Evolutionary conservation across 2,329 filamentous ascomycete species (phyloP), one percentile per base, ranked within the genome.

Genomic region (Neopestalotiopsis sp.): DNA sequence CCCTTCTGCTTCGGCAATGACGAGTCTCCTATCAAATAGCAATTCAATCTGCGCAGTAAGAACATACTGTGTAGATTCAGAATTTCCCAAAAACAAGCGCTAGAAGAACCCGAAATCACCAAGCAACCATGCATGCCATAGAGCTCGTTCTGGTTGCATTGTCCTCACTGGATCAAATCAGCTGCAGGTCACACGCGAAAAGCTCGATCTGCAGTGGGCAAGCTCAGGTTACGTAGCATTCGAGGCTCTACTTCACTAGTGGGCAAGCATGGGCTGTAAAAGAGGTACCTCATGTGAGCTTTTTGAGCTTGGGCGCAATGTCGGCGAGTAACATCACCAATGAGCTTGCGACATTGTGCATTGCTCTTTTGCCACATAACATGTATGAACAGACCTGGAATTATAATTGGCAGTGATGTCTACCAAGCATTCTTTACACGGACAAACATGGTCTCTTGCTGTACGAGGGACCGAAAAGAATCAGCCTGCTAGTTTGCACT

Each of bases 161-260:
- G 45, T 53, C 45, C 45, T 53, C 45, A 53, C 45, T 53, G 45
- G 45, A n/a, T 20, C 45, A 53, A 53, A 53, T 53, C n/a, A 53
- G 7, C 45, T 53, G 45, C 45, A 53, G 45, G 45, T 53, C 45
- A 53, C 45, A 53, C 45, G 45, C 45, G 45, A 17, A 53, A 17
- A 53, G 45, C 45, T 53, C 20, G 45, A 53, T 53, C 45, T 53
- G 45, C 45, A 53, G 17, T 53, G 45, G 45, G 20, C 45, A 53
- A 20, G 45, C 45, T 14, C n/a, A 17, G 45, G 45, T 53, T 53
- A 53, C 45, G 45, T 53, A 53, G 45, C 20, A 53, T 53, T 53
- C 5, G 17, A 53, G n/a, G 45, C 45, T 53, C 45, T 53, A 20
- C 45, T 53, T 53, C 45, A 53, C 45, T 53, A 53, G 45, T 53